These are phyloP conservation scores for Taphrina communis DNA, from an alignment of 1,139 yeast species.

Conservation along the genomic window DNA sequence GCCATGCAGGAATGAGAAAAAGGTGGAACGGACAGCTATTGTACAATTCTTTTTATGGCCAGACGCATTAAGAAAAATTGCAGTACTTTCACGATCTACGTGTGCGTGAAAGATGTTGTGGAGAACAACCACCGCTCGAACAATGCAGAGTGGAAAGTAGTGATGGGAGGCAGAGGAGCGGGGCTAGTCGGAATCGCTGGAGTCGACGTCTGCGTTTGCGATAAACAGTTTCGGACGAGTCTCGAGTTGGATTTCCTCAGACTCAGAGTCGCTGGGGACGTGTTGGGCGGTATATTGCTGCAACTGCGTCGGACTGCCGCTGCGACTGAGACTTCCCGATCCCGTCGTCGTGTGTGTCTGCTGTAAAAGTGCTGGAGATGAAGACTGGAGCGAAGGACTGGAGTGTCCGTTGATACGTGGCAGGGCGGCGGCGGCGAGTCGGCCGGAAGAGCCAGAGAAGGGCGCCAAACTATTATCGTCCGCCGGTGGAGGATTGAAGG, in stretches of 20 bases:
- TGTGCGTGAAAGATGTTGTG: too few species aligned
- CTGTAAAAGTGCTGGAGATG: too few species aligned
- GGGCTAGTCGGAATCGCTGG: slow-evolving; percentile 27
- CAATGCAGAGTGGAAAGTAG: too few species aligned
- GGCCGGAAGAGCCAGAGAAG: background rate
- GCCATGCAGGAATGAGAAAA: too few species aligned
- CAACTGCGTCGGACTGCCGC: slow-evolving; percentile 37
- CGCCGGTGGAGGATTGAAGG: background rate
- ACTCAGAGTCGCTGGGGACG: slow-evolving; percentile 25
- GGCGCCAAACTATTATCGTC: background rate
- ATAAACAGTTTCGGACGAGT: slow-evolving; percentile 28
- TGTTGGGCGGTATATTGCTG: slow-evolving; percentile 38
- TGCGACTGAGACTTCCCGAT: slow-evolving; percentile 5
- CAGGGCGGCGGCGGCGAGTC: background rate
- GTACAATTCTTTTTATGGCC: too few species aligned
- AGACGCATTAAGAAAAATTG: too few species aligned
- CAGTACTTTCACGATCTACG: too few species aligned
- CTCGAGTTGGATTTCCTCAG: slow-evolving; percentile 13
- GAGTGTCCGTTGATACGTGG: slow-evolving; percentile 7
- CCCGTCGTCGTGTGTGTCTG: background rate
- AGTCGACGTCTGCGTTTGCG: slow-evolving; percentile 32
- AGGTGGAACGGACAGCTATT: too few species aligned
- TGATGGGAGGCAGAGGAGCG: background rate
- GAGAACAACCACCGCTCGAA: too few species aligned
- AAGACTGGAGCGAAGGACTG: background rate